Evolutionary conservation across 1,139 yeast species (phyloP), one percentile per base, ranked within the genome.

Genomic region (Yamadazyma trypodendri): DNA sequence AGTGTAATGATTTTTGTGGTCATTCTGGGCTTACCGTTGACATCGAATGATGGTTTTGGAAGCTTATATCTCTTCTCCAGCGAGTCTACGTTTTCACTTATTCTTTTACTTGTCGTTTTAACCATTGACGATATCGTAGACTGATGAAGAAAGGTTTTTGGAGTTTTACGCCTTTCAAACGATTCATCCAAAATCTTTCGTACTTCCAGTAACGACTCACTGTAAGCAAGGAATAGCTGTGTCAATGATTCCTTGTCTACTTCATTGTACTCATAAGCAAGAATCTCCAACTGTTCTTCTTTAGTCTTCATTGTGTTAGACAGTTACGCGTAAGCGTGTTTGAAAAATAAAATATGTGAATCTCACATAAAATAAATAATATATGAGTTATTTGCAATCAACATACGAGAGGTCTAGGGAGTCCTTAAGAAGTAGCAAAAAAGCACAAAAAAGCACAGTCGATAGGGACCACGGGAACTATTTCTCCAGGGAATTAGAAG

Each of bases 181-280:
- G 46, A 36, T 31, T 48, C 68, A 23, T 53, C 50, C 4, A 72
- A 48, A 13, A 72, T 36, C 0, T 41, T 21, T 30, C 58, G 58
- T 2, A 71, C 59, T 12, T 48, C 41, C 5, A 49, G 48, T 2
- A 71, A 30, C 0, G 74, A 66, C 1, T 74, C 77, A 18, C 58
- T 58, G 46, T 75, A 69, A 0, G 63, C 51, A 3, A 56, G n/a
- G 8, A 73, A 54, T 2, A 74, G 37, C 37, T 72, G 77, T 2
- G 53, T 40, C 8, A 74, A 45, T 0, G 60, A 49, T 1, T 54
- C 59, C 14, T 39, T 48, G 30, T 58, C 64, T 2, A 56, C 50
- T 2, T 40, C 44, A 6, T 44, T 42, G 34, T 48, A 55, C 27
- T 50, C 54, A 3, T 43, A 35, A 12, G 29, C 17, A 15, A 55